Evolutionary conservation across 2,329 filamentous ascomycete genomes (phyloP), one percentile per base, ranked within the genome.

Genomic region (Colletotrichum somersetense): DNA sequence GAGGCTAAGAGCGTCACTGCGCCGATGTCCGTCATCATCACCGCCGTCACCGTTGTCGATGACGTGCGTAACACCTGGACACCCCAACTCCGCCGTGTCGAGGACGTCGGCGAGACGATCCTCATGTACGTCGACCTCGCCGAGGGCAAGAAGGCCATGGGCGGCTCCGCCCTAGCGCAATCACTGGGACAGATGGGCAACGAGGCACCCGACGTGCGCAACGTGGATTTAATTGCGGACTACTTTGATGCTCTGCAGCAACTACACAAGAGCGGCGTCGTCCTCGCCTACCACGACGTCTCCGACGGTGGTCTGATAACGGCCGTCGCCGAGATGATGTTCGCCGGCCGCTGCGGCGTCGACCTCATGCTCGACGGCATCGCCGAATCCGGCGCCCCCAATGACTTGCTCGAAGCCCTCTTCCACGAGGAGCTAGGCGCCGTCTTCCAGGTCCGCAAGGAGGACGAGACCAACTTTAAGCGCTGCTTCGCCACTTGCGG

Each of bases 361-460:
- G 93, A 97, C 76, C 86, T 98, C 72, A 92, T 93, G 86, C 86
- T 98, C 69, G 95, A 98, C 79, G 89, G 88, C 66, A 86, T 95
- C 50, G 83, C 88, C 38, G 90, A 89, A 72, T 90, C 89, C 33
- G 86, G 91, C 55, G 87, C 88, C 12, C 84, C 89, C 57, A 86
- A 91, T 1, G 85, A 91, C 77, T 82, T 97, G 23, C 84, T 97
- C 10, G 90, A 94, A 67, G 89, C 92, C 0, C 88, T 99, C 26
- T 98, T 99, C 89, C 98, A 95, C 80, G 96, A 98, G 82, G 96
- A 98, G 80, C 89, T 98, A 26, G 96, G 96, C 74, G 96, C 95
- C 20, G 92, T 98, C 42, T 98, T 98, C 91, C 96, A 99, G 82
- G 91, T 98, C 65, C 92, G 93, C 76, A 95, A 94, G 81, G 88